These are phyloP conservation scores for Geotrichum siamense DNA, from an alignment of 1,139 yeast species.

Conservation along the genomic window DNA sequence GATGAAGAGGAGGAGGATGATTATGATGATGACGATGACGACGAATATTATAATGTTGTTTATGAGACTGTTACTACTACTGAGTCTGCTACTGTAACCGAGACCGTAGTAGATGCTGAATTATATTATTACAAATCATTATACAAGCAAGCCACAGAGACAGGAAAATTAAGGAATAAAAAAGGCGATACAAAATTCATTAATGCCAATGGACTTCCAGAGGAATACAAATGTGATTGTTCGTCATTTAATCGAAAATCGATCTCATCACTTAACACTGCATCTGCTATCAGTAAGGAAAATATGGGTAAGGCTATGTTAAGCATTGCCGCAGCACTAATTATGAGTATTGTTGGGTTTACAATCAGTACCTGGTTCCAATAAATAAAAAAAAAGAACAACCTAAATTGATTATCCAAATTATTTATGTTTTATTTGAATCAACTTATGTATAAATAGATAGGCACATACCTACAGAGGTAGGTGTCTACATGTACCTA, in stretches of 20 bases:
- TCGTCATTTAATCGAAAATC: slow-evolving; percentile 3
- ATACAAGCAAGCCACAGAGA: background rate
- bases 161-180: background rate
- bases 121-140: background rate
- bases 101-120: background rate
- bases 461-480: too few species aligned
- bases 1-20: slow-evolving; percentile 2
- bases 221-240: slow-evolving; percentile 11
- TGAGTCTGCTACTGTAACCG: background rate
- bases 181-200: too few species aligned
- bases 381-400: too few species aligned
- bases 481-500: too few species aligned
- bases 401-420: too few species aligned
- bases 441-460: too few species aligned
- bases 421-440: too few species aligned
- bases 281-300: slow-evolving; percentile 3
- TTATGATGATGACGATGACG: background rate
- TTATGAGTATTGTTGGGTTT: slow-evolving; percentile 8
- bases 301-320: slow-evolving; percentile 10
- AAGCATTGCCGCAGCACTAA: slow-evolving; percentile 1
- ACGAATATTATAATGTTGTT: background rate
- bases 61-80: slow-evolving; percentile 6
- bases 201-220: slow-evolving; percentile 1
- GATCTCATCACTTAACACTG: background rate
- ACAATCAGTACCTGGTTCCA: slow-evolving; percentile 7